phyloP scores from a whole-genome alignment of 306 rosid species.

The Acacia acuminata region DNA sequence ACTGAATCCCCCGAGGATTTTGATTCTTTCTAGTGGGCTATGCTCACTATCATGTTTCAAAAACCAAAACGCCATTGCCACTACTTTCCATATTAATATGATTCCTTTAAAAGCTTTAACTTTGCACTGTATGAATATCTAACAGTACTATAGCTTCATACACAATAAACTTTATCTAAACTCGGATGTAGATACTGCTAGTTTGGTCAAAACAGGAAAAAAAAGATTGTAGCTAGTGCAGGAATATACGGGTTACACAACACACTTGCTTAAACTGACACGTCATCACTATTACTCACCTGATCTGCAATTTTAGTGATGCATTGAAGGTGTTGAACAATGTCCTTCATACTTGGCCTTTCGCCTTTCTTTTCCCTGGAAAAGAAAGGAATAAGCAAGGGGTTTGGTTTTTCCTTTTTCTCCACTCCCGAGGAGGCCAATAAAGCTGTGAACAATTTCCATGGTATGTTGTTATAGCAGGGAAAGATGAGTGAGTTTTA shows the following conservation, averaged over 20 bases:
- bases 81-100: slow-evolving; percentile 23
- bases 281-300: slow-evolving; percentile 29
- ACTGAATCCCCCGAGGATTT: slow-evolving; percentile 42
- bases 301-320: slow-evolving; percentile 52
- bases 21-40: slow-evolving; percentile 31
- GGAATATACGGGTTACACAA: background rate
- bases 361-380: slow-evolving; percentile 74
- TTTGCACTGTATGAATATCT: slow-evolving; percentile 46
- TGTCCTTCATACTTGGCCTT: slow-evolving; percentile 82
- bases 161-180: background rate
- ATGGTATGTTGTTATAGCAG: slow-evolving; percentile 50
- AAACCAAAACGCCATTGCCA: background rate
- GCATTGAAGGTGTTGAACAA: slow-evolving; percentile 65
- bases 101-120: background rate
- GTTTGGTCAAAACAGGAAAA: background rate
- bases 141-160: background rate
- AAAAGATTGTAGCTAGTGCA: background rate
- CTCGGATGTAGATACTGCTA: background rate
- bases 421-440: slow-evolving; percentile 85
- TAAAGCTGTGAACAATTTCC: slow-evolving; percentile 77
- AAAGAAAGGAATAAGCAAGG: slow-evolving; percentile 70
- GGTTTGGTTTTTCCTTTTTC: slow-evolving; percentile 92
- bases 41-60: slow-evolving; percentile 16
- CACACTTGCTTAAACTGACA: slow-evolving; percentile 22
- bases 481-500: background rate